Base-by-base conservation (phyloP, 257 asterid species). In the Ehretia macrophylla region DNA sequence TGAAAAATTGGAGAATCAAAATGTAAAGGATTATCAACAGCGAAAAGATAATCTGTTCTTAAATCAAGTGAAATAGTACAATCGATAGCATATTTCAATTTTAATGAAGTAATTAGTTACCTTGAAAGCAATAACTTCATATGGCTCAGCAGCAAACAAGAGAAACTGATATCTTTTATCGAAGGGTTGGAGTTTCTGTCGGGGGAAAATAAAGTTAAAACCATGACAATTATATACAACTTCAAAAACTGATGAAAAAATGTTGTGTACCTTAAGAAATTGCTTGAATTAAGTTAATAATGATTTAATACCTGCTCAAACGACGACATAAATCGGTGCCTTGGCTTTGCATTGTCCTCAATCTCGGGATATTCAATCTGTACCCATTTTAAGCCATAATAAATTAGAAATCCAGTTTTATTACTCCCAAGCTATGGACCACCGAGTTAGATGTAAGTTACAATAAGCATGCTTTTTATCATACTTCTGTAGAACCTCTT, bases 341-440 rank as follows among this genome's bases (percentile, higher is more conserved):
- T 84, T 22, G 99, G 99, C 79, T 86, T 93, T 14, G 91, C 75
- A 73, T 81, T 89, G 79, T 89, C 97, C 73, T 93, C 99, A 68
- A 93, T 93, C 73, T 93, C 99, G 21, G 97, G 99, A 72, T 93
- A 93, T 74, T 93, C 99, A 75, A 93, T 93, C 99, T 88, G 86
- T 68, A 66, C 57, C 66, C 62, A 14, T 14, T 16, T 20, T 38
- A 47, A 61, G 17, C 54, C 48, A 59, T 35, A 55, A 6, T 6
- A 27, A 27, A 27, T 27, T 27, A 27, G 35, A 27, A 27, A 27
- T 27, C 35, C 6, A 27, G 3, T 1, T 3, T 27, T 27, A 3
- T 6, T 27, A 27, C 6, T 27, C 35, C 35, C 35, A 27, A 6
- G 35, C 35, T 27, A 27, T 27, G 35, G 3, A 27, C 3, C 35